Conservation (phyloP, 2,329 filamentous ascomycete species). For the Knufia fluminis region DNA sequence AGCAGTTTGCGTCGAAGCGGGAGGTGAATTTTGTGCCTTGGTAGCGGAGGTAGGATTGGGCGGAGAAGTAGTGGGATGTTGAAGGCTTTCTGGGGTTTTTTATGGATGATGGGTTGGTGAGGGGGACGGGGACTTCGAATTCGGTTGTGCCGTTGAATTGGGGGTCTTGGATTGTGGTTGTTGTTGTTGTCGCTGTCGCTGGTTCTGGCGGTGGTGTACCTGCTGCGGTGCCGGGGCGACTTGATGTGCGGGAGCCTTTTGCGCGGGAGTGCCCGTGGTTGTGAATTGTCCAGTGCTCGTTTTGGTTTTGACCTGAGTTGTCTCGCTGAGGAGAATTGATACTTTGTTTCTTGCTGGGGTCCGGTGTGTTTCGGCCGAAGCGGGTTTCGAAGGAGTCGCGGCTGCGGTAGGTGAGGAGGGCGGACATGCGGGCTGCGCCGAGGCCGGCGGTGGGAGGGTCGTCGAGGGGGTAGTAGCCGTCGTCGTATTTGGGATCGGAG, state of each 20-base stretch:
- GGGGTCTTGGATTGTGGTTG: slow-evolving; percentile 47
- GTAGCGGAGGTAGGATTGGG: slow-evolving; percentile 93
- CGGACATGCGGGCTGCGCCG: slow-evolving; percentile 92
- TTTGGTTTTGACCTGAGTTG: slow-evolving; percentile 53
- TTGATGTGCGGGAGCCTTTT: slow-evolving; percentile 42
- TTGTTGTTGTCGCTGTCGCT: slow-evolving; percentile 15
- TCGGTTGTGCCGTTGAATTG: slow-evolving; percentile 61
- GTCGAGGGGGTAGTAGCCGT: slow-evolving; percentile 83
- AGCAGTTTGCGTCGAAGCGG: slow-evolving; percentile 96
- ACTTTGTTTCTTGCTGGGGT: slow-evolving; percentile 71
- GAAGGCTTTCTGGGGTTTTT: slow-evolving; percentile 22
- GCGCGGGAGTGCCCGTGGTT: slow-evolving; percentile 69
- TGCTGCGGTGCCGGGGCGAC: slow-evolving; percentile 16
- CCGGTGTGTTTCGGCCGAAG: slow-evolving; percentile 86
- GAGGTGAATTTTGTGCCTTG: slow-evolving; percentile 95
- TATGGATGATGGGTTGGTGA: slow-evolving; percentile 23
- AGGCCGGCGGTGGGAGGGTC: slow-evolving; percentile 81
- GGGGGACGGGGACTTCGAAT: slow-evolving; percentile 37
- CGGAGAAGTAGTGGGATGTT: slow-evolving; percentile 83
- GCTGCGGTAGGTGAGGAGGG: slow-evolving; percentile 88
- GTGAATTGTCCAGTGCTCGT: slow-evolving; percentile 71
- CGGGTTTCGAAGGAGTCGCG: slow-evolving; percentile 94
- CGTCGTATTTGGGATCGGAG: slow-evolving; percentile 94
- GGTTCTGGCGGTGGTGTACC: slow-evolving; percentile 23
- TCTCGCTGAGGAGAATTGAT: slow-evolving; percentile 39